Evolutionary conservation across 768 basidiomycete species (phyloP).

Genomic region (Tylopilus intermedius): DNA sequence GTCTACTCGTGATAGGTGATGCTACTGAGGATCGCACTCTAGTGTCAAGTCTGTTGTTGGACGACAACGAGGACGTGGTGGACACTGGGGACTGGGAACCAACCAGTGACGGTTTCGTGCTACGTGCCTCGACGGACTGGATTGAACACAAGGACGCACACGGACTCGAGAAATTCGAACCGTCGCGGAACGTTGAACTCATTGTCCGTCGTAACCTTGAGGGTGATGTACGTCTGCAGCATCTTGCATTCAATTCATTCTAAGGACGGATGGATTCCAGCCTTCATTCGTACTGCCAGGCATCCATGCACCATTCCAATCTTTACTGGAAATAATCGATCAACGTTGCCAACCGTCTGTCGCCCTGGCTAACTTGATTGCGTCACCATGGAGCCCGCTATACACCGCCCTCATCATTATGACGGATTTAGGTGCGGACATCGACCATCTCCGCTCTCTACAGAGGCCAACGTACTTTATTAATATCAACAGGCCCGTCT

Average conservation of each 20-base stretch:
- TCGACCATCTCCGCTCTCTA: slow-evolving; percentile 1
- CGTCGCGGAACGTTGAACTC: slow-evolving; percentile 61
- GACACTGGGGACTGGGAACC: slow-evolving; percentile 59
- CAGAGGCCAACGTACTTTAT: slow-evolving; percentile 3
- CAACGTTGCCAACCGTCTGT: slow-evolving; percentile 49
- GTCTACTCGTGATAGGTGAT: slow-evolving; percentile 52
- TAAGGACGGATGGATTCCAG: slow-evolving; percentile 16
- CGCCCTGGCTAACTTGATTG: slow-evolving; percentile 47
- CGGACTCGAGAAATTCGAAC: slow-evolving; percentile 62
- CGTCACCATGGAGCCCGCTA: slow-evolving; percentile 53
- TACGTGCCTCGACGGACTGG: slow-evolving; percentile 69
- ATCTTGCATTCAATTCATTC: slow-evolving; percentile 1
- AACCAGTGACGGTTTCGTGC: slow-evolving; percentile 37
- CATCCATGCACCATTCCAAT: slow-evolving; percentile 54
- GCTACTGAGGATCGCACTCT: slow-evolving; percentile 31
- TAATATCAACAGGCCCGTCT: slow-evolving; percentile 23
- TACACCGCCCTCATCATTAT: slow-evolving; percentile 58
- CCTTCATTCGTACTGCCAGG: slow-evolving; percentile 35
- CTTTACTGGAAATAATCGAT: slow-evolving; percentile 49
- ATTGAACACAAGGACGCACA: slow-evolving; percentile 60
- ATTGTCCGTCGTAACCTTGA: slow-evolving; percentile 42
- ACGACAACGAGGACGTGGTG: slow-evolving; percentile 65
- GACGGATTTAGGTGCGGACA: slow-evolving; percentile 41
- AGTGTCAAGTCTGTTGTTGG: slow-evolving; percentile 46
- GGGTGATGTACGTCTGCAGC: slow-evolving; percentile 39